Conservation (phyloP, 345 rosid genomes). For the Hibiscus trionum region DNA sequence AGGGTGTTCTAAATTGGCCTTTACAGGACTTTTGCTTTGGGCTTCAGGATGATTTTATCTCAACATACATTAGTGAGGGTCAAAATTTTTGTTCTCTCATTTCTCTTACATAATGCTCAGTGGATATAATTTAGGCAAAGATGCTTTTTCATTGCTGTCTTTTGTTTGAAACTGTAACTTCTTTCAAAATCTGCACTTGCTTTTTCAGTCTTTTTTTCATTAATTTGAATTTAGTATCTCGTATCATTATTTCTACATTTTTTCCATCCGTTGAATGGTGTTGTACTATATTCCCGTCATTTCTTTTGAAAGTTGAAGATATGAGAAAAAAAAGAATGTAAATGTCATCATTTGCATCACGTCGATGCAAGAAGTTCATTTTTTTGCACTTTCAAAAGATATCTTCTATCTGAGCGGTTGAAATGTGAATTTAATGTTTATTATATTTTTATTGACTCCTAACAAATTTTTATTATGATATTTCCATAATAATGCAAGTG, state of each 20-base stretch:
- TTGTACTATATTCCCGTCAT: too few relatives aligned
- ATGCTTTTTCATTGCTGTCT: too few relatives aligned
- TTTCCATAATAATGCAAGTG: too few relatives aligned
- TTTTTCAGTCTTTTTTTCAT: too few relatives aligned
- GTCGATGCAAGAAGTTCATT: background rate
- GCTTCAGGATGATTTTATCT: conserved; percentile 44
- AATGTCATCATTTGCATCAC: background rate
- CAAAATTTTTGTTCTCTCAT: background rate
- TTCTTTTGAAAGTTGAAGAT: too few relatives aligned
- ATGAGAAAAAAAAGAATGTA: too few relatives aligned
- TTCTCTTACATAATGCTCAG: background rate
- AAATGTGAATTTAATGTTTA: too few relatives aligned
- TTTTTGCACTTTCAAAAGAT: background rate
- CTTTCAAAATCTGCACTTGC: background rate
- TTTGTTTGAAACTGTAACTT: background rate
- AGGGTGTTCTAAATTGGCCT: conserved; percentile 12
- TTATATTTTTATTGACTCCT: too few relatives aligned
- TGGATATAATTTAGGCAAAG: background rate
- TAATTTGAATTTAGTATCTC: too few relatives aligned
- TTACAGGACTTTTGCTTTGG: conserved; percentile 56
- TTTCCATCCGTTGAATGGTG: too few relatives aligned
- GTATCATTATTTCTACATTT: too few relatives aligned
- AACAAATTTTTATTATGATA: too few relatives aligned
- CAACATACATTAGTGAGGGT: conserved; percentile 62
- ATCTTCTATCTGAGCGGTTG: background rate